These are phyloP conservation scores for Euphorbia tirucalli DNA, from an alignment of 345 rosid genomes.

Conservation along the genomic window DNA sequence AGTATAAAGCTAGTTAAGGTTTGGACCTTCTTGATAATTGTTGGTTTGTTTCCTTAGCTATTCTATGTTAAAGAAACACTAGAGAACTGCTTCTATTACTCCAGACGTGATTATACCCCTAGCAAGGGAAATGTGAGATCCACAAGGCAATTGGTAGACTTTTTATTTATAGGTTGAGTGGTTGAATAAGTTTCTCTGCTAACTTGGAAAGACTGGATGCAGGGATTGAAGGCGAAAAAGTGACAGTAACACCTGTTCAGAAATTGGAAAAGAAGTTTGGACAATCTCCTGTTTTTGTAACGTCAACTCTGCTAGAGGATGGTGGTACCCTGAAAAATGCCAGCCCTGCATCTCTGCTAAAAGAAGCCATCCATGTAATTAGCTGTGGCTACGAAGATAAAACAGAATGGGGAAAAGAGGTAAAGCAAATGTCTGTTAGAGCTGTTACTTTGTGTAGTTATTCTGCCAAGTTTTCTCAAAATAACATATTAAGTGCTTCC, in stretches of 20 bases:
- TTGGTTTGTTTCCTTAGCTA: neutral
- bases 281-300: conserved; percentile 61
- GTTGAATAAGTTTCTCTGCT: conserved; percentile 4
- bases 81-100: neutral
- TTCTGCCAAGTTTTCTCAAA: neutral
- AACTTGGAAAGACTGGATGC: conserved; percentile 11
- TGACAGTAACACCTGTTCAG: conserved; percentile 17
- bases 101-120: neutral
- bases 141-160: neutral
- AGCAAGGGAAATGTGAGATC: neutral
- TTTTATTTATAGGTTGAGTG: neutral
- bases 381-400: conserved; percentile 68
- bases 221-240: conserved; percentile 32
- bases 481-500: neutral
- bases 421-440: conserved; percentile 18
- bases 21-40: neutral
- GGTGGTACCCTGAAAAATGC: conserved; percentile 51
- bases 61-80: neutral
- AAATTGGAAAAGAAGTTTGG: conserved; percentile 72
- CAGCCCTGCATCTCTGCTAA: conserved; percentile 57
- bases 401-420: conserved; percentile 87
- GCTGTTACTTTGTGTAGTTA: neutral
- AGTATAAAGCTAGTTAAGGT: neutral
- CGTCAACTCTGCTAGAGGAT: conserved; percentile 51
- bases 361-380: conserved; percentile 77